These are phyloP conservation scores for Suaeda aralocaspica DNA, from an alignment of 148 eudicot genomes.

Conservation along the genomic window DNA sequence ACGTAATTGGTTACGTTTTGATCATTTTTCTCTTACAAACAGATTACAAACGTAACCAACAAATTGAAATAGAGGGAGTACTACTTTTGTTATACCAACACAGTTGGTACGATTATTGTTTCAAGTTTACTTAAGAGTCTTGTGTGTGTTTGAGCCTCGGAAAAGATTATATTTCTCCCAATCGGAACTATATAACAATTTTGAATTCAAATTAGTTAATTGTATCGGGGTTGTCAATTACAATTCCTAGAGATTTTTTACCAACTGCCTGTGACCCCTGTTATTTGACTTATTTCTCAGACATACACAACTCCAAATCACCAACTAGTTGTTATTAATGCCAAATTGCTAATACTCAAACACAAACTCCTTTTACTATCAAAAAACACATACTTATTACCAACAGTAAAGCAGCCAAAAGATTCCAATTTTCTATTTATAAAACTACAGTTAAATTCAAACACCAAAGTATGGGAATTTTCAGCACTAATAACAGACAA, in stretches of 20 bases:
- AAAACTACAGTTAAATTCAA: not conserved
- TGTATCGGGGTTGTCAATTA: not conserved
- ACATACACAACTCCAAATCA: not conserved
- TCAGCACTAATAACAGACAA: conserved; percentile 17
- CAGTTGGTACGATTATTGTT: too few relatives aligned
- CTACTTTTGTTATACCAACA: too few relatives aligned
- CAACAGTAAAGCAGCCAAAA: conserved; percentile 4
- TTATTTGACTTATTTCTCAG: not conserved
- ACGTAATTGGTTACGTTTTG: too few relatives aligned
- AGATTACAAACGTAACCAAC: too few relatives aligned
- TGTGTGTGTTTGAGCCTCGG: too few relatives aligned
- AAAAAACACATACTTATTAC: too few relatives aligned
- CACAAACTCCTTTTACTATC: not conserved
- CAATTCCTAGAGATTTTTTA: not conserved
- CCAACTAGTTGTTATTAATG: not conserved
- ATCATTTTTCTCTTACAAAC: too few relatives aligned
- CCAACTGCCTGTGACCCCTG: not conserved
- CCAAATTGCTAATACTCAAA: too few relatives aligned
- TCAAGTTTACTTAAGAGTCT: too few relatives aligned
- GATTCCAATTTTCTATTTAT: not conserved
- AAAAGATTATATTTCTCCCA: too few relatives aligned
- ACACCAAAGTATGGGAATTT: conserved; percentile 3
- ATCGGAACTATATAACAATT: too few relatives aligned
- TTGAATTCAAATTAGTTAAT: not conserved
- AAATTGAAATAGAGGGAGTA: too few relatives aligned